Evolutionary conservation across 148 eudicot species (phyloP).

Genomic region (Cornus kousa): DNA sequence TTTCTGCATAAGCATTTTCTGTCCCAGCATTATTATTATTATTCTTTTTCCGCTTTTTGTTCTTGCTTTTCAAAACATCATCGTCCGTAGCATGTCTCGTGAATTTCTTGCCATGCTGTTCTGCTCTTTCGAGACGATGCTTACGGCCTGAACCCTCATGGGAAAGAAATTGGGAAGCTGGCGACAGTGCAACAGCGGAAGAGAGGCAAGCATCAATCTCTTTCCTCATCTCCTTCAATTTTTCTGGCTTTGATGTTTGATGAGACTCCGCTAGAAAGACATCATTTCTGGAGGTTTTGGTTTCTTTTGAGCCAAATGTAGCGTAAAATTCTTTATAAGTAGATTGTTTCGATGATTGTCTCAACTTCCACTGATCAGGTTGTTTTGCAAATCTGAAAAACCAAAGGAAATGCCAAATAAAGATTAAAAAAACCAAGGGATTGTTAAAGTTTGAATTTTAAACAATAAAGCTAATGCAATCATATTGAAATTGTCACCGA

Average conservation of each 20-base stretch:
- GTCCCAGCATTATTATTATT: constrained; percentile 18
- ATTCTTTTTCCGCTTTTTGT: constrained; percentile 30
- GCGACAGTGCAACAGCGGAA: constrained; percentile 23
- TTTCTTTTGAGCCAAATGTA: constrained; percentile 48
- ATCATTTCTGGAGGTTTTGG: constrained; percentile 32
- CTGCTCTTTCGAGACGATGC: constrained; percentile 15
- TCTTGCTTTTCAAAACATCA: constrained; percentile 30
- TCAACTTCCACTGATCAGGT: constrained; percentile 85
- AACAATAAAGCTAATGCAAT: neutral
- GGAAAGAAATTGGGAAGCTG: constrained; percentile 33
- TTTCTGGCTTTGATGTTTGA: constrained; percentile 48
- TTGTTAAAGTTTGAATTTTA: neutral
- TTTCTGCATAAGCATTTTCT: constrained; percentile 10
- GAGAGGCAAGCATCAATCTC: constrained; percentile 58
- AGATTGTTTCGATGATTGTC: constrained; percentile 72
- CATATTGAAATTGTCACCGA: neutral
- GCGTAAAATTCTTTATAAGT: constrained; percentile 63
- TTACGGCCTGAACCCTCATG: constrained; percentile 33
- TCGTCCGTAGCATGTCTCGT: constrained; percentile 18
- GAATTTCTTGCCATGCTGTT: constrained; percentile 7
- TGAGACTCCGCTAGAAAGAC: constrained; percentile 35
- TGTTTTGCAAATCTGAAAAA: constrained; percentile 54
- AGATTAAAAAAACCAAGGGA: neutral
- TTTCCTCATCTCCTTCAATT: constrained; percentile 70
- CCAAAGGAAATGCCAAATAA: constrained; percentile 8